These are phyloP conservation scores for Mycosphaerella sp. DNA, from an alignment of 2,329 filamentous ascomycete species.

Conservation along the genomic window DNA sequence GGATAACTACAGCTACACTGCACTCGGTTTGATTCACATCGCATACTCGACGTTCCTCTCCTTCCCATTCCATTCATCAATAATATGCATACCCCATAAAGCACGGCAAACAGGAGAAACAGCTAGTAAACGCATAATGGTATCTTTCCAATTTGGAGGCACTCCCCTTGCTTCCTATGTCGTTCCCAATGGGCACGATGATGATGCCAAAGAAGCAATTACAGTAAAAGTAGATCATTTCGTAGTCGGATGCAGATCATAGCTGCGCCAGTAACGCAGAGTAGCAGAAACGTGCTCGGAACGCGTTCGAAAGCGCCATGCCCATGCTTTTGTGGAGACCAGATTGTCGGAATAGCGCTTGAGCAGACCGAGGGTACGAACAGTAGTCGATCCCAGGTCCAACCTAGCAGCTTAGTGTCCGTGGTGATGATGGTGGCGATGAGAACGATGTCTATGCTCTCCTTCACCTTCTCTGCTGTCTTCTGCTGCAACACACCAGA, in stretches of 20 bases:
- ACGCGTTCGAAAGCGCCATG: slow-evolving; percentile 4
- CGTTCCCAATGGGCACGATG: slow-evolving; percentile 1
- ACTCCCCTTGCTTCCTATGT: slow-evolving; percentile 5
- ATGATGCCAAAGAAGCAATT: slow-evolving; percentile 6
- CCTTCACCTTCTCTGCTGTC: slow-evolving; percentile 28
- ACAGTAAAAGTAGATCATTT: slow-evolving; percentile 10
- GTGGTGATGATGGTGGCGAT: slow-evolving; percentile 24
- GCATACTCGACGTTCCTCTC: no score
- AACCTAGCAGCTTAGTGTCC: slow-evolving; percentile 7
- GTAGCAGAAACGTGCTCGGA: slow-evolving; percentile 2
- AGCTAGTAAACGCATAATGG: slow-evolving; percentile 9
- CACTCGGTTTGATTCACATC: no score
- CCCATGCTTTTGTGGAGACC: slow-evolving; percentile 5
- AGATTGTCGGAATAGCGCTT: not conserved
- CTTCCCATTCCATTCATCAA: no score
- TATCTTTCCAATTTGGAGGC: slow-evolving; percentile 5
- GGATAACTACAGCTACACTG: no score
- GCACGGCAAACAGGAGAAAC: not conserved
- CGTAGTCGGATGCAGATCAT: slow-evolving; percentile 1
- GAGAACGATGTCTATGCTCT: slow-evolving; percentile 25
- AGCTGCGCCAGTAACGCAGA: not conserved
- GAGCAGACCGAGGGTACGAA: not conserved
- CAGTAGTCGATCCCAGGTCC: slow-evolving; percentile 1
- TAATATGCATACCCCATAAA: not conserved
- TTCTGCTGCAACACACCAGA: slow-evolving; percentile 85